Evolutionary conservation across 345 rosid species (phyloP), one percentile per base, ranked within the genome.

Genomic region (Alliaria petiolata): DNA sequence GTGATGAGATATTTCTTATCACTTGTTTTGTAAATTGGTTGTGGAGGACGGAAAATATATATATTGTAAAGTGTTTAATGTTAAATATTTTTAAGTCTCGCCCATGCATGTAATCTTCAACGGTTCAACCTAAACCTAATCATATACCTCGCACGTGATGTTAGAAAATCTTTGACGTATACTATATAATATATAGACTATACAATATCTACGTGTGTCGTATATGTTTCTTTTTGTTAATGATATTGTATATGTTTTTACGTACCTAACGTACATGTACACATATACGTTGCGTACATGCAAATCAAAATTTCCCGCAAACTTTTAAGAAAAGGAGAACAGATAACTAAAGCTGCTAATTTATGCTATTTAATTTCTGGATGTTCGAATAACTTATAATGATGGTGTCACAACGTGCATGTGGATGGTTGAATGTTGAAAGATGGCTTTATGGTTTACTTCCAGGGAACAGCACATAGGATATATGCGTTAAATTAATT

Each of bases 351-450:
- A 72, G 50, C 68, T 56, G 60, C 34, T 62, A 42, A 63, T 15
- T 52, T 63, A 77, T 35, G 35, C 43, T 28, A 74, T 33, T 61
- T 56, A 58, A 50, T 57, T 64, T 4, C 28, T 26, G 17, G 28
- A 40, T 46, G 63, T 16, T 58, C 15, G 66, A 63, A 70, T 64
- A 64, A 55, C 59, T 69, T 73, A 75, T 71, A 68, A 85, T 83
- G 76, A 78, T 82, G 72, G 73, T 54, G 59, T 61, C 80, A 74
- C 65, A 76, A 79, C 77, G 76, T 80, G 84, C 79, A 76, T 75
- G 76, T 81, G 79, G 57, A 65, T 58, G 56, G 72, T 71, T 68
- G 54, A 73, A 75, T 78, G 77, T 79, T 82, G 51, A 38, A 82
- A 77, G 65, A 66, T 77, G 70, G 69, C 56, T 53, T 44, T 63